A percentile compares a stretch with the other conserved stretches of the same genome.
These are phyloP conservation scores for Furcasterigmium furcatum DNA, from an alignment of 2,329 filamentous ascomycete species.

Conservation along the genomic window DNA sequence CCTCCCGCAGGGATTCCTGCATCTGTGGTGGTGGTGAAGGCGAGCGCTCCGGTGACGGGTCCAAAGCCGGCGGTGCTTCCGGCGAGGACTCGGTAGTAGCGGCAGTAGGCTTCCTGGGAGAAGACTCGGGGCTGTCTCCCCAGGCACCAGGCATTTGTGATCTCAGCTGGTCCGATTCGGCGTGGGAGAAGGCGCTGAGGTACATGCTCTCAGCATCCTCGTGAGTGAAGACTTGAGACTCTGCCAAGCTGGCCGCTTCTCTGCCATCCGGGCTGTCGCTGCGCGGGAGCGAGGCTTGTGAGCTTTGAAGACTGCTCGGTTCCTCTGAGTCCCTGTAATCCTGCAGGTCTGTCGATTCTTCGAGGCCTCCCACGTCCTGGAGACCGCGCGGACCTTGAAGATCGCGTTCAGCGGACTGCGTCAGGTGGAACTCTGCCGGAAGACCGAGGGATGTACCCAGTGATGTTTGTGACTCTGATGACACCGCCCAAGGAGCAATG, in stretches of 20 bases:
- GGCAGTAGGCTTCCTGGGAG: not conserved
- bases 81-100: not conserved
- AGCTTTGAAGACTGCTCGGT: not conserved
- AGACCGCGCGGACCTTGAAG: too few species aligned
- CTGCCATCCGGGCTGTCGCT: not conserved
- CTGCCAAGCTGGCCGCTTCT: slow-evolving; percentile 33
- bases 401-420: not conserved
- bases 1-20: too few species aligned
- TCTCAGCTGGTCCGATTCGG: slow-evolving; percentile 24
- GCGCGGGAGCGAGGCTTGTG: not conserved
- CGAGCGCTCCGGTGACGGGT: not conserved
- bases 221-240: slow-evolving; percentile 71
- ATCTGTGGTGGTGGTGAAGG: slow-evolving; percentile 4
- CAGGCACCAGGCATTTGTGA: slow-evolving; percentile 49
- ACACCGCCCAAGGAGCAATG: not conserved
- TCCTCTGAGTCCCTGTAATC: not conserved
- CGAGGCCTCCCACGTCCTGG: too few species aligned
- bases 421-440: not conserved
- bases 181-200: slow-evolving; percentile 66
- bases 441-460: not conserved
- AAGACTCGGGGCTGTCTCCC: slow-evolving; percentile 27
- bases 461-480: not conserved
- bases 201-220: slow-evolving; percentile 87
- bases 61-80: not conserved
- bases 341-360: not conserved